Conservation (phyloP, 371 early-diverging fungal genomes). For the Mucor circinelloides region DNA sequence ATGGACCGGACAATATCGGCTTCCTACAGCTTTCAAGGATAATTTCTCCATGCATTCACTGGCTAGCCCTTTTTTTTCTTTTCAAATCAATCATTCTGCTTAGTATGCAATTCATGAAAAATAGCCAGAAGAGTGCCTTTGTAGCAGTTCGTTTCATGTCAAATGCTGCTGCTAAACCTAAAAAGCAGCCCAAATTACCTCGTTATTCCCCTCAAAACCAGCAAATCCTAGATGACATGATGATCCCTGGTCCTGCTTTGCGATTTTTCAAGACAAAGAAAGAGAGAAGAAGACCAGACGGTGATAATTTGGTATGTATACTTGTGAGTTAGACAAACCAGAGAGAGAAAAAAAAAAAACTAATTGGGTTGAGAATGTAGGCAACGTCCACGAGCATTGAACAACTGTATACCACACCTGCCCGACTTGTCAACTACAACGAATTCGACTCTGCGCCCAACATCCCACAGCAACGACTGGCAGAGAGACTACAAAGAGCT, state of each 20-base stretch:
- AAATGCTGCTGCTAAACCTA: background rate
- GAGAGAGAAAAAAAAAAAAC: background rate
- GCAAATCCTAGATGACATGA: constrained; percentile 28
- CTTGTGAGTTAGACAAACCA: background rate
- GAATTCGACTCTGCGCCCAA: constrained; percentile 41
- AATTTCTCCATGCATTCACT: background rate
- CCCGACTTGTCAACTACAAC: constrained; percentile 26
- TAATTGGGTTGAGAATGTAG: background rate
- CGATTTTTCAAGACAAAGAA: constrained; percentile 34
- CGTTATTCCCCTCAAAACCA: constrained; percentile 18
- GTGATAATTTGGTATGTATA: background rate
- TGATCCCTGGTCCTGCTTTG: constrained; percentile 46
- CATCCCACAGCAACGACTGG: constrained; percentile 33
- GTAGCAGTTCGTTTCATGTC: background rate
- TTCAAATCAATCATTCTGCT: background rate
- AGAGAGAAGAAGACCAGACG: background rate
- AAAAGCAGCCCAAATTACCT: background rate
- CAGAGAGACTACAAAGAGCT: constrained; percentile 40
- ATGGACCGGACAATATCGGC: background rate
- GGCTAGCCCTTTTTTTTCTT: background rate
- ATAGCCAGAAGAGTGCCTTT: background rate
- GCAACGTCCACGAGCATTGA: background rate
- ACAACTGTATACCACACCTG: constrained; percentile 28
- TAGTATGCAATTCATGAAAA: constrained; percentile 9
- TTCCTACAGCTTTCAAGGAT: background rate